A percentile compares a stretch with the other conserved stretches of the same genome.
phyloP scores from a whole-genome alignment of 2,329 filamentous ascomycete species.

The Trichoderma lentiforme region DNA sequence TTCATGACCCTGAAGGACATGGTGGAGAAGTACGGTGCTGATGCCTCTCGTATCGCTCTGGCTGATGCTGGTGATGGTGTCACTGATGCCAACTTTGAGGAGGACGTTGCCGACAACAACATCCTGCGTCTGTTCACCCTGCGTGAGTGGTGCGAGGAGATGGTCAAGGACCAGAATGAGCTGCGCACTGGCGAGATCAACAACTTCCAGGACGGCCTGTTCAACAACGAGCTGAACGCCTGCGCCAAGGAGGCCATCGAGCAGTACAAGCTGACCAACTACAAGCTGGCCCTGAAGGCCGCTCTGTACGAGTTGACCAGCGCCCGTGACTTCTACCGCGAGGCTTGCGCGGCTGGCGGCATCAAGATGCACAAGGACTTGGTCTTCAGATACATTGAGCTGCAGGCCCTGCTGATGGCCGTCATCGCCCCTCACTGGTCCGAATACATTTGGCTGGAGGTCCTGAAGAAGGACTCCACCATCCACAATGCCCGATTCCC shows the following conservation, averaged over 20 bases:
- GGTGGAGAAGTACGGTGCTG: conserved; percentile 88
- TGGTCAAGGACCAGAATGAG: conserved; percentile 62
- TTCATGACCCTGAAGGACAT: conserved; percentile 88
- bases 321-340: conserved; percentile 86
- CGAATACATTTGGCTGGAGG: conserved; percentile 90
- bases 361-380: conserved; percentile 85
- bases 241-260: conserved; percentile 74
- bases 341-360: conserved; percentile 70
- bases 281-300: conserved; percentile 76
- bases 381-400: conserved; percentile 75
- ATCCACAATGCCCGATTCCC: conserved; percentile 68
- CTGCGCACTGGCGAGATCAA: conserved; percentile 75
- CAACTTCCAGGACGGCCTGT: conserved; percentile 81
- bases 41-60: conserved; percentile 85
- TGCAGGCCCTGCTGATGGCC: conserved; percentile 78
- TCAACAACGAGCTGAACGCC: conserved; percentile 88
- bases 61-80: conserved; percentile 94
- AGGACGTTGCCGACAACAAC: conserved; percentile 86
- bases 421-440: conserved; percentile 91
- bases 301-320: conserved; percentile 88
- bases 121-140: conserved; percentile 80
- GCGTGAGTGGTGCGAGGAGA: conserved; percentile 90
- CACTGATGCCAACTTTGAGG: conserved; percentile 95
- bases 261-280: conserved; percentile 77
- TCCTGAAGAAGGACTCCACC: conserved; percentile 71